phyloP scores from a whole-genome alignment of 2,329 filamentous ascomycete genomes.

The Scytalidium sp. region DNA sequence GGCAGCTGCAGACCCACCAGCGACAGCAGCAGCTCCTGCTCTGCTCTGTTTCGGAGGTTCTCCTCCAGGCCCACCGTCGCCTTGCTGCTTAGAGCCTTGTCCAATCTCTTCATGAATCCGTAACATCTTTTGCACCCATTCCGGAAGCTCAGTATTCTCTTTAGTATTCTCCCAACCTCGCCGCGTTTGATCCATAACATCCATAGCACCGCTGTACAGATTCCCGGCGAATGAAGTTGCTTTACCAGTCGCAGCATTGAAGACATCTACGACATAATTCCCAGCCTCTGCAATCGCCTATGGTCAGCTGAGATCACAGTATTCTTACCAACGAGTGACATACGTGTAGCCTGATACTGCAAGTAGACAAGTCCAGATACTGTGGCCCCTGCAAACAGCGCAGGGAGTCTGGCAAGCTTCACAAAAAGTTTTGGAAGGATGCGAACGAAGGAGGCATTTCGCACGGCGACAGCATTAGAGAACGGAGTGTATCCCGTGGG shows the following conservation, averaged over 20 bases:
- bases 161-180: conserved; percentile 82
- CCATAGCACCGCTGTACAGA: conserved; percentile 69
- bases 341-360: conserved; percentile 92
- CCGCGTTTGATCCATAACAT: conserved; percentile 74
- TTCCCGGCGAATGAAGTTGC: conserved; percentile 53
- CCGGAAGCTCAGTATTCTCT: conserved; percentile 67
- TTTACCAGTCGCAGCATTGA: conserved; percentile 61
- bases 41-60: conserved; percentile 57
- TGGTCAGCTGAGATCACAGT: conserved; percentile 4
- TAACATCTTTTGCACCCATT: conserved; percentile 78
- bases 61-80: conserved; percentile 38
- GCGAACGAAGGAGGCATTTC: conserved; percentile 62
- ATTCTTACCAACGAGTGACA: conserved; percentile 26
- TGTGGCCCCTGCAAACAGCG: conserved; percentile 85
- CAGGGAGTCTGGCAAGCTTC: conserved; percentile 84
- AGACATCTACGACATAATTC: conserved; percentile 73
- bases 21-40: conserved; percentile 58
- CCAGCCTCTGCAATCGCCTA: conserved; percentile 56
- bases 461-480: conserved; percentile 69
- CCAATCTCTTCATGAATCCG: conserved; percentile 58
- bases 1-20: conserved; percentile 67
- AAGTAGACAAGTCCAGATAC: conserved; percentile 87
- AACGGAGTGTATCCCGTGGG: conserved; percentile 75
- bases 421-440: conserved; percentile 83
- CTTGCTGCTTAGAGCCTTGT: conserved; percentile 32